Evolutionary conservation across 768 basidiomycete species (phyloP), one percentile per base, ranked within the genome.

Genomic region (Pulveroboletus ravenelii): DNA sequence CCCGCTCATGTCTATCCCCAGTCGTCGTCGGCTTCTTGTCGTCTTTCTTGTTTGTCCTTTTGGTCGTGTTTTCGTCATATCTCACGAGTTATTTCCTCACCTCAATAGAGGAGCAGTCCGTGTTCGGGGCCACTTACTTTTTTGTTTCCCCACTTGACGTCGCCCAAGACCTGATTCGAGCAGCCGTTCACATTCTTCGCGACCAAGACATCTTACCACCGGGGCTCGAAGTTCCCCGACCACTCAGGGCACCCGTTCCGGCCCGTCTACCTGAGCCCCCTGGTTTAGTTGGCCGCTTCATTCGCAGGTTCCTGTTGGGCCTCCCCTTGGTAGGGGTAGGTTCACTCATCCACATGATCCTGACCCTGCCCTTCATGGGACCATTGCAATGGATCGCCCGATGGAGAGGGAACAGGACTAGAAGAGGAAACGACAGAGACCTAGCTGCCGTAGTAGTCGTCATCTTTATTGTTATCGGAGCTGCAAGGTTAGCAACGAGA

Each of bases 301-400:
- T 86, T 46, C 80, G 78, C 37, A 81, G 88, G n/a, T 85, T 91
- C 63, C 57, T 91, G 12, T 64, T 92, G 23, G 89, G 89, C 20
- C 71, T 91, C 13, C 88, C 89, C 27, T 74, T 90, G 50, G 77
- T 92, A 12, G 88, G 89, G 10, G 87, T 85, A 36, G 81, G 81
- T 17, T 89, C 86, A 14, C 66, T 91, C 38, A 77, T 89, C 15
- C 85, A 87, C 47, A 79, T 88, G 78, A 66, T 91, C 14, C 54
- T 82, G 59, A 79, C 85, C 3, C 63, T 82, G 7, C 85, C 82
- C 20, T 65, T 85, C 49, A 72, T 87, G 41, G 80, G 77, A 0
- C 87, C 87, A 13, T 64, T 89, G 36, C 85, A 87, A 45, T 83
- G 82, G 76, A 57, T 89, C 38, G 83, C 84, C 27, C 78, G 85